These are phyloP conservation scores for Excoecaria cochinchinensis DNA, from an alignment of 345 rosid genomes.

Conservation along the genomic window DNA sequence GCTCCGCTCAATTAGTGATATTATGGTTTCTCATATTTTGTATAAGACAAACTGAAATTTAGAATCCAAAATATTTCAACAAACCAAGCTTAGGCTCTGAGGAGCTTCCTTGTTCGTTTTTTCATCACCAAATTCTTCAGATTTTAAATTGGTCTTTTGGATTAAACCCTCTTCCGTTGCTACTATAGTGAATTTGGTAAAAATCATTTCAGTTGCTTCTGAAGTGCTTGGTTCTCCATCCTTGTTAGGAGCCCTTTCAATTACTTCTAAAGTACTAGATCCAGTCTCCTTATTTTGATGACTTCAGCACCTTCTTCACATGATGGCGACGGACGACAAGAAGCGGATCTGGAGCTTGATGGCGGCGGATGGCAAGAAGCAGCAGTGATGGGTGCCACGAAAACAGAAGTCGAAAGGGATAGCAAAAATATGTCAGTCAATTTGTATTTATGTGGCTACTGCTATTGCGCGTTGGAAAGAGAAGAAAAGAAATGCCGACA, in stretches of 20 bases:
- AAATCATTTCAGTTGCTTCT: neutral
- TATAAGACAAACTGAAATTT: constrained; percentile 17
- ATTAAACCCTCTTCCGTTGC: neutral
- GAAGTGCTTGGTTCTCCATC: neutral
- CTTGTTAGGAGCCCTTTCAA: neutral
- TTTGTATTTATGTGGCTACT: no score
- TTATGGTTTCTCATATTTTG: constrained; percentile 15
- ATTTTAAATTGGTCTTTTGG: constrained; percentile 12
- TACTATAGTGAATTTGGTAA: neutral
- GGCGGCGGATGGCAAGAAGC: no score
- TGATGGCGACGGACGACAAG: no score
- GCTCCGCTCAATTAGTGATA: constrained; percentile 16
- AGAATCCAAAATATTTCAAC: constrained; percentile 26
- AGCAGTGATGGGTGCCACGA: no score
- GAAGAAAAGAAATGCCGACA: no score
- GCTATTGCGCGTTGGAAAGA: no score
- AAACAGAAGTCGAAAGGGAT: no score
- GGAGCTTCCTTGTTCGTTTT: constrained; percentile 15
- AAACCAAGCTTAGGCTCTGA: constrained; percentile 19
- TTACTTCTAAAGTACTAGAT: constrained; percentile 6
- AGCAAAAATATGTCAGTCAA: no score
- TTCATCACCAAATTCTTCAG: constrained; percentile 22
- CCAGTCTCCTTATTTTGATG: constrained; percentile 23
- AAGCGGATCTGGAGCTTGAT: no score
- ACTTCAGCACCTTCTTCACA: constrained; percentile 22